Percentiles rank a stretch among this genome's conserved stretches.
phyloP scores from a whole-genome alignment of 2,329 filamentous ascomycete species.

The Endocalyx cinctus region DNA sequence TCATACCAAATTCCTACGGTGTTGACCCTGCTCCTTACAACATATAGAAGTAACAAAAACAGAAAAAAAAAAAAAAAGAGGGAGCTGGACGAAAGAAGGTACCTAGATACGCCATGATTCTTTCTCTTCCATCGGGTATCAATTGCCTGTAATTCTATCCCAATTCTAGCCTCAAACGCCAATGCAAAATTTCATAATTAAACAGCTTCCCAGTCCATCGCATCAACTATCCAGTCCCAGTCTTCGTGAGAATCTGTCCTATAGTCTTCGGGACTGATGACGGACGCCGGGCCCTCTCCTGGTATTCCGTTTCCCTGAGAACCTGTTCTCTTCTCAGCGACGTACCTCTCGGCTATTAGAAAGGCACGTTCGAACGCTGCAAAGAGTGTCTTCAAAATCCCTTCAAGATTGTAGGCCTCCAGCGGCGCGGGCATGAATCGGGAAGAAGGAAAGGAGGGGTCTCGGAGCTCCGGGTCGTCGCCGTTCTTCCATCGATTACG shows the following conservation, averaged over 20 bases:
- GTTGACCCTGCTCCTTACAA: no score
- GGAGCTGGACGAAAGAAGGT: background rate
- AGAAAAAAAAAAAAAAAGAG: no score
- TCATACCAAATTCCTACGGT: no score
- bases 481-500: slow-evolving; percentile 70
- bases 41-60: no score
- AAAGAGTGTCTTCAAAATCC: slow-evolving; percentile 55
- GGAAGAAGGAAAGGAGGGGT: no score
- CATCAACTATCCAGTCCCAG: slow-evolving; percentile 56
- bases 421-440: slow-evolving; percentile 34
- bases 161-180: slow-evolving; percentile 1
- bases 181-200: slow-evolving; percentile 11
- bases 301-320: background rate
- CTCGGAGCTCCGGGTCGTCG: slow-evolving; percentile 37
- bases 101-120: background rate
- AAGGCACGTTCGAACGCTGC: slow-evolving; percentile 56
- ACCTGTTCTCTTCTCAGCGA: slow-evolving; percentile 21
- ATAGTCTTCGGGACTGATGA: slow-evolving; percentile 15
- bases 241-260: slow-evolving; percentile 35
- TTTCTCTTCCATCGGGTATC: background rate
- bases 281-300: slow-evolving; percentile 9
- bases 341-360: slow-evolving; percentile 42
- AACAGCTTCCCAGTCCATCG: slow-evolving; percentile 53
- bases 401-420: slow-evolving; percentile 56
- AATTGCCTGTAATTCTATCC: background rate